A percentile compares a stretch with the other conserved stretches of the same genome.
Conservation (phyloP, 495 filamentous ascomycete species). For the Lophiostoma macrostomum region DNA sequence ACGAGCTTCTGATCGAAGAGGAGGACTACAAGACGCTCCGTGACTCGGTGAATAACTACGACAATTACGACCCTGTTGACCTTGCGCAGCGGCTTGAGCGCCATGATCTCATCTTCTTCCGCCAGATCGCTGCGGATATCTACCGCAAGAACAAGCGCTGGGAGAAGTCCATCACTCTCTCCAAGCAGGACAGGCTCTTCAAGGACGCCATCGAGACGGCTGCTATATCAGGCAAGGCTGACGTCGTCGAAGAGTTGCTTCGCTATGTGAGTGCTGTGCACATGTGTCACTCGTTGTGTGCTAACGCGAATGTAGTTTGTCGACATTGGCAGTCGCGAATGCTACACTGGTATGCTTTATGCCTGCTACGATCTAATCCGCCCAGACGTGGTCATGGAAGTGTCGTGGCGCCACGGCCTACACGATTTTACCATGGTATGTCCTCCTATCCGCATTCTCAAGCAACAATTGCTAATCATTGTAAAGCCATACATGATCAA, state of each 20-base stretch:
- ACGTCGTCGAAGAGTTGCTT: slow-evolving; percentile 92
- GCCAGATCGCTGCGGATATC: slow-evolving; percentile 96
- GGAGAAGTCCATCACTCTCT: slow-evolving; percentile 98
- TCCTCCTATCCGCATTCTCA: slow-evolving; percentile 1
- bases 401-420: slow-evolving; percentile 94
- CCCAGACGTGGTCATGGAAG: slow-evolving; percentile 85
- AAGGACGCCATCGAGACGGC: slow-evolving; percentile 99
- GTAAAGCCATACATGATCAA: slow-evolving; percentile 92
- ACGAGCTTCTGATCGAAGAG: slow-evolving; percentile 96
- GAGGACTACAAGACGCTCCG: slow-evolving; percentile 98
- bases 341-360: slow-evolving; percentile 98
- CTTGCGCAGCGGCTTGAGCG: slow-evolving; percentile 90
- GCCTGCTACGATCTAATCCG: slow-evolving; percentile 97
- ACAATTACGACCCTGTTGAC: slow-evolving; percentile 98
- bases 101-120: slow-evolving; percentile 98
- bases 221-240: slow-evolving; percentile 85
- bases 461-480: slow-evolving; percentile 20
- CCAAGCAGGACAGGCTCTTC: slow-evolving; percentile 99
- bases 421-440: slow-evolving; percentile 89
- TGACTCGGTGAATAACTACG: slow-evolving; percentile 96
- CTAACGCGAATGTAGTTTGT: slow-evolving; percentile 69
- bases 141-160: slow-evolving; percentile 99
- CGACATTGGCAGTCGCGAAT: slow-evolving; percentile 97
- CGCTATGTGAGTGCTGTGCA: slow-evolving; percentile 76
- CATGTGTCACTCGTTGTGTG: neutral